These are phyloP conservation scores for Phytophthora pisi DNA, from an alignment of 352 stramenopile genomes.

Conservation along the genomic window DNA sequence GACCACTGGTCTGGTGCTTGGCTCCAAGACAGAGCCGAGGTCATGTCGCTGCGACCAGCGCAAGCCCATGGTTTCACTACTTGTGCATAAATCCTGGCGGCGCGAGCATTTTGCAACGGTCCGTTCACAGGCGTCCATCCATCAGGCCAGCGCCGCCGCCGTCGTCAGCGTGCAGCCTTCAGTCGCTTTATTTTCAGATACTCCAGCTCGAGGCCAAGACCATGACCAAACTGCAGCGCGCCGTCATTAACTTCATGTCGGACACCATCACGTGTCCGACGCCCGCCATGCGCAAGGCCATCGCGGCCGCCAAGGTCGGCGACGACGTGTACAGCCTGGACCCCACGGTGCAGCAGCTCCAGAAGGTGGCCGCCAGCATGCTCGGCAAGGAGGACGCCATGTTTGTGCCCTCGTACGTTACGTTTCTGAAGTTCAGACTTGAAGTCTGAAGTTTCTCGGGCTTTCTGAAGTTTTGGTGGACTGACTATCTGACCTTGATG, in stretches of 20 bases:
- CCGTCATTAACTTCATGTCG: constrained; percentile 92
- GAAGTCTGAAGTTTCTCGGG: background rate
- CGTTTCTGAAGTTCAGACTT: constrained; percentile 18
- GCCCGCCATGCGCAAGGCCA: constrained; percentile 90
- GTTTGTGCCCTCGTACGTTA: constrained; percentile 92
- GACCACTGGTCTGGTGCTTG: constrained; percentile 29
- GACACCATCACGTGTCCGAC: constrained; percentile 97
- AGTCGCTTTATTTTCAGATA: constrained; percentile 24
- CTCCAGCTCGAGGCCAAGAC: constrained; percentile 16
- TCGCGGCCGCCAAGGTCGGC: constrained; percentile 76
- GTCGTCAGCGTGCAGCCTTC: background rate
- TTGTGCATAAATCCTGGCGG: constrained; percentile 21
- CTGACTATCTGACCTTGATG: constrained; percentile 11
- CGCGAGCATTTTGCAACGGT: constrained; percentile 13
- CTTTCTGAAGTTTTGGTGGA: constrained; percentile 17
- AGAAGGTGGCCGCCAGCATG: constrained; percentile 90
- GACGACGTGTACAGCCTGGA: constrained; percentile 89
- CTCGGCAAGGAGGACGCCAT: constrained; percentile 95
- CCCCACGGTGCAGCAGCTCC: constrained; percentile 94
- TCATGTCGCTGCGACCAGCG: constrained; percentile 36
- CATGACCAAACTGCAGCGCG: constrained; percentile 33
- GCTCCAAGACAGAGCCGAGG: background rate
- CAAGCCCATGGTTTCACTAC: constrained; percentile 27
- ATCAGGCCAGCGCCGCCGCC: constrained; percentile 2
- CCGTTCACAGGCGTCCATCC: constrained; percentile 10